Percentiles rank a stretch among this genome's conserved stretches.
phyloP scores from a whole-genome alignment of 2,329 filamentous ascomycete species.

The Fusarium pseudograminearum region DNA sequence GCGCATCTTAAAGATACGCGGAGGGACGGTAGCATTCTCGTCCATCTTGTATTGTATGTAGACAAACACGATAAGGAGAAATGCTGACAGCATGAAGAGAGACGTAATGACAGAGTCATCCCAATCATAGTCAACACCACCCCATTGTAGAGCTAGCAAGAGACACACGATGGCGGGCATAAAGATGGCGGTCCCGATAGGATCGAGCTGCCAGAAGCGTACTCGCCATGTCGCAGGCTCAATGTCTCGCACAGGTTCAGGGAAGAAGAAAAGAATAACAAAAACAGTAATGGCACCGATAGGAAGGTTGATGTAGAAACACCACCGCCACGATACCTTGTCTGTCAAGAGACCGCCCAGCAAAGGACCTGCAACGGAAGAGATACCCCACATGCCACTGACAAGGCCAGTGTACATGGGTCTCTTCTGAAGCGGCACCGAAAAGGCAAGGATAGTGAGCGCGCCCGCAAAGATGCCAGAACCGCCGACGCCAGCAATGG shows the following conservation, averaged over 20 bases:
- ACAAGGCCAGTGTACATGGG: conserved; percentile 55
- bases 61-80: conserved; percentile 54
- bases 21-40: conserved; percentile 59
- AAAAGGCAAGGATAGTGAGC: conserved; percentile 57
- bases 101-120: conserved; percentile 41
- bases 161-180: conserved; percentile 58
- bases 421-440: conserved; percentile 51
- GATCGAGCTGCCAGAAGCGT: conserved; percentile 47
- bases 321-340: conserved; percentile 56
- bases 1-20: conserved; percentile 56
- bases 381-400: conserved; percentile 60
- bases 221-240: conserved; percentile 44
- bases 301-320: conserved; percentile 57
- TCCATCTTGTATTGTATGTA: conserved; percentile 54
- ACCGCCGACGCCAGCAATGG: conserved; percentile 55
- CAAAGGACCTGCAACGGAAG: conserved; percentile 53
- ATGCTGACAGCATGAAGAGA: conserved; percentile 50
- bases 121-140: conserved; percentile 54
- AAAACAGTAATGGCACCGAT: conserved; percentile 52
- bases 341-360: conserved; percentile 54
- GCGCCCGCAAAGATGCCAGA: conserved; percentile 61
- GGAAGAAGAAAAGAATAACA: conserved; percentile 50
- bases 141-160: conserved; percentile 65
- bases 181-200: conserved; percentile 50
- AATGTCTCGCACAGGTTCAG: conserved; percentile 44